These are phyloP conservation scores for Pterulicium gracile DNA, from an alignment of 1,284 basidiomycete species.

Conservation along the genomic window DNA sequence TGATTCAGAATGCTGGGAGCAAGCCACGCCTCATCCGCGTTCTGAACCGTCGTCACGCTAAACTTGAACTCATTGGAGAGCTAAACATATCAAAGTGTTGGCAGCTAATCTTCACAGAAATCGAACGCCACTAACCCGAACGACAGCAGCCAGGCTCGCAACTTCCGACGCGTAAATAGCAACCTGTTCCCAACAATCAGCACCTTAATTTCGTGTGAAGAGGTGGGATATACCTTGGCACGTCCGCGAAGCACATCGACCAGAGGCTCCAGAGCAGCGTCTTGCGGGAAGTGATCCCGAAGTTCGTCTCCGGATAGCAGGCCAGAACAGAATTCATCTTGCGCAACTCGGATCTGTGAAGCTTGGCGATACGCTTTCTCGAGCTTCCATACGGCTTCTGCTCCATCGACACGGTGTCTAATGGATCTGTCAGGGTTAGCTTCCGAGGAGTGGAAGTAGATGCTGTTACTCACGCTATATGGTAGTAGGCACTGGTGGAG, in stretches of 20 bases:
- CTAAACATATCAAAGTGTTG: conserved; percentile 27
- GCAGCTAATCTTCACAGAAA: conserved; percentile 13
- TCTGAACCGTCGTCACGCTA: conserved; percentile 59
- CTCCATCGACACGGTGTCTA: not conserved
- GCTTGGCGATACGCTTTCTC: conserved; percentile 29
- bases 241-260: conserved; percentile 76
- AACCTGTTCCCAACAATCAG: conserved; percentile 23
- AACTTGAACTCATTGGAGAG: conserved; percentile 73
- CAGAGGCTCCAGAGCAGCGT: conserved; percentile 68
- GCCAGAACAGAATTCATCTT: conserved; percentile 57
- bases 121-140: conserved; percentile 37
- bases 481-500: conserved; percentile 7
- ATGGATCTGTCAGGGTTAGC: too few species aligned
- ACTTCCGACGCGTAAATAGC: conserved; percentile 66
- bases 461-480: too few species aligned
- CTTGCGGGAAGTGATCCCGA: conserved; percentile 62
- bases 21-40: conserved; percentile 69
- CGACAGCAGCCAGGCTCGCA: conserved; percentile 69
- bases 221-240: conserved; percentile 46
- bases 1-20: conserved; percentile 62
- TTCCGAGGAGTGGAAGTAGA: too few species aligned
- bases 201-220: too few species aligned
- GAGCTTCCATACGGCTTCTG: conserved; percentile 27
- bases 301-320: too few species aligned
- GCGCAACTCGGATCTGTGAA: conserved; percentile 19